phyloP scores from a whole-genome alignment of 805 yeast species.

The Cyberlindnera euphorbiae region DNA sequence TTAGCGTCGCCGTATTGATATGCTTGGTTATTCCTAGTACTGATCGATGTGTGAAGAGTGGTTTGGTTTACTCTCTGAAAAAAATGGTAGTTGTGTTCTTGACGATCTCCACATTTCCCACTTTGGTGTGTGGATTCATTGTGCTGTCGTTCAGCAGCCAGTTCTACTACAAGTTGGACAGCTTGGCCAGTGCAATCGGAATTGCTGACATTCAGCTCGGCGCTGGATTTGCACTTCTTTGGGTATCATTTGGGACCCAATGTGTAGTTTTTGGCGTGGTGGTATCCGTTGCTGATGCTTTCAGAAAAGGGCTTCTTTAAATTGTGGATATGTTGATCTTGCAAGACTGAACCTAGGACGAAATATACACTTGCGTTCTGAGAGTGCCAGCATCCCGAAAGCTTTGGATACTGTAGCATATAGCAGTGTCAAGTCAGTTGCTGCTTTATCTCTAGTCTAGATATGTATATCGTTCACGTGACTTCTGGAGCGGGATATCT shows the following conservation, averaged over 20 bases:
- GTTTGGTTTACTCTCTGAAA: constrained; percentile 2
- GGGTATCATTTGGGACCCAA: constrained; percentile 18
- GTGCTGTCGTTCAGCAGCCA: constrained; percentile 24
- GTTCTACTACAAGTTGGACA: constrained; percentile 18
- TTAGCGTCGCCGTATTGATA: constrained; percentile 2
- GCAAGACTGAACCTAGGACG: no score
- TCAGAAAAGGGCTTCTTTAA: constrained; percentile 14
- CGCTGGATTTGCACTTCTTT: constrained; percentile 18
- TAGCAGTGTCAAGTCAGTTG: no score
- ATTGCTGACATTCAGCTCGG: constrained; percentile 23
- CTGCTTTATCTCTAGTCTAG: no score
- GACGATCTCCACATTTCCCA: constrained; percentile 14
- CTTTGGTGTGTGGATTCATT: constrained; percentile 13
- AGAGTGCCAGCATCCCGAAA: no score
- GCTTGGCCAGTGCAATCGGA: constrained; percentile 18
- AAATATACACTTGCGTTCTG: no score
- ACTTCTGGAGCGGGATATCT: no score
- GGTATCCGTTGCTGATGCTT: constrained; percentile 20
- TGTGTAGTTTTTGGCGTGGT: constrained; percentile 2
- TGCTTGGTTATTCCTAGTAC: constrained; percentile 1
- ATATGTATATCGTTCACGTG: no score
- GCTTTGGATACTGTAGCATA: no score
- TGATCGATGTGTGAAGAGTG: not conserved
- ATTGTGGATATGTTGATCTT: no score
- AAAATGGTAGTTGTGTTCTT: constrained; percentile 9